Conservation (phyloP, 2,329 filamentous ascomycete genomes). For the Epichloe aotearoae region DNA sequence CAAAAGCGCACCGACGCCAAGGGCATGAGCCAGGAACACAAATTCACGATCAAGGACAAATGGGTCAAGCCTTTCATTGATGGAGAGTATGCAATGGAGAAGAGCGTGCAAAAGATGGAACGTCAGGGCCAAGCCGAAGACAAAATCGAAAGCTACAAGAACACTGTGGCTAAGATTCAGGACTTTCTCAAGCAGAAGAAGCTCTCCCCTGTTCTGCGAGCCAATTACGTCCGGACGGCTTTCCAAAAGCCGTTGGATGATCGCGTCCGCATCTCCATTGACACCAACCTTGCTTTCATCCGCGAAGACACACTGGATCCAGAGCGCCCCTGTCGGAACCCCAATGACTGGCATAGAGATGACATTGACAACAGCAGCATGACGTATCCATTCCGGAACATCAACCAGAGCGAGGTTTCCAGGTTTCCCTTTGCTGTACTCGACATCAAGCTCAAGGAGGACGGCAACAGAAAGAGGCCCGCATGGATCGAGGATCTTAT, state of each 20-base stretch:
- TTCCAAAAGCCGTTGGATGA: constrained; percentile 94
- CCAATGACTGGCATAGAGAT: constrained; percentile 75
- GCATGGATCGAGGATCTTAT: constrained; percentile 89
- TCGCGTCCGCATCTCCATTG: constrained; percentile 80
- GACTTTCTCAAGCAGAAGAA: constrained; percentile 63
- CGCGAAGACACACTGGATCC: constrained; percentile 62
- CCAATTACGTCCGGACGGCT: constrained; percentile 86
- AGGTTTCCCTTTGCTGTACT: constrained; percentile 84
- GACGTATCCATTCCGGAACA: constrained; percentile 74
- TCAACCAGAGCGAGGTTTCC: constrained; percentile 83
- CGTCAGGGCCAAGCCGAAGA: constrained; percentile 54
- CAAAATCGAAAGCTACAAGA: constrained; percentile 56
- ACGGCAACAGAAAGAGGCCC: constrained; percentile 51
- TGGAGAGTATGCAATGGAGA: constrained; percentile 84
- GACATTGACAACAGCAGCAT: constrained; percentile 78
- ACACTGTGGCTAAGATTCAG: constrained; percentile 64
- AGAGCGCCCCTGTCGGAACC: constrained; percentile 78
- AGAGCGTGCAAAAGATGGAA: constrained; percentile 76
- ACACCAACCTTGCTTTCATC: constrained; percentile 85
- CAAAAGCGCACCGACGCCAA: constrained; percentile 75
- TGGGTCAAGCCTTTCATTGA: constrained; percentile 80
- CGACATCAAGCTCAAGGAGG: constrained; percentile 78
- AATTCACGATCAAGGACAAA: constrained; percentile 83
- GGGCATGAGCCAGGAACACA: constrained; percentile 64
- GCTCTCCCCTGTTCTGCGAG: constrained; percentile 73